A percentile compares a stretch with the other conserved stretches of the same genome.
Conservation (phyloP, 495 filamentous ascomycete genomes). For the Chaetomium fimeti region DNA sequence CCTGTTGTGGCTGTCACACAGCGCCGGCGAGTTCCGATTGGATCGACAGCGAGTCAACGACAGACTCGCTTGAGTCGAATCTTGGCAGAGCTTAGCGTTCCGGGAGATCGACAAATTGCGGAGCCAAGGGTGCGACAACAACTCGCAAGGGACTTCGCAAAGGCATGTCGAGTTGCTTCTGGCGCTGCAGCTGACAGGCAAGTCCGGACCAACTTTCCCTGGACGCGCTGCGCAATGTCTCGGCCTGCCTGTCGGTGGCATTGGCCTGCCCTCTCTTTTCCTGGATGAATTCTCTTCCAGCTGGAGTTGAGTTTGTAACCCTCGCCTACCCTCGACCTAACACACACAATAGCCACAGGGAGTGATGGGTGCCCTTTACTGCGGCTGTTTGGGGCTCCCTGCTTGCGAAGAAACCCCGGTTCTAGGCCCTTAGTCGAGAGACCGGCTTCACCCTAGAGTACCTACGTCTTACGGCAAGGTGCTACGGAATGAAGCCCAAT, state of each 20-base stretch:
- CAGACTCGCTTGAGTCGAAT: no score
- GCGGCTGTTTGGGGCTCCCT: neutral
- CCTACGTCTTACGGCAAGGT: neutral
- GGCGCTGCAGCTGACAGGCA: neutral
- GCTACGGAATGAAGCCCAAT: neutral
- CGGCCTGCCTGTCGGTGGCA: slow-evolving; percentile 22
- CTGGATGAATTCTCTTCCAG: neutral
- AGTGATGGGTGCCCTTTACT: neutral
- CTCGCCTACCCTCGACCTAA: neutral
- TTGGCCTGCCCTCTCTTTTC: neutral
- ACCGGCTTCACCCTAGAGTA: neutral
- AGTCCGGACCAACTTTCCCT: neutral
- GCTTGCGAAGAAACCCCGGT: neutral
- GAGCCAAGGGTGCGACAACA: slow-evolving; percentile 6
- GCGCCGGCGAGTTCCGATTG: neutral
- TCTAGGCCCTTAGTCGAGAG: neutral
- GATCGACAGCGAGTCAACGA: neutral
- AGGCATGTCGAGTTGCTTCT: neutral
- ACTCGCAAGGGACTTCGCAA: slow-evolving; percentile 13
- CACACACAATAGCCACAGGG: neutral
- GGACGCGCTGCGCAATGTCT: slow-evolving; percentile 13
- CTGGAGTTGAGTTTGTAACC: neutral
- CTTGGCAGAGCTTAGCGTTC: neutral
- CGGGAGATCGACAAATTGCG: slow-evolving; percentile 12
- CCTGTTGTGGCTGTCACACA: slow-evolving; percentile 5